Evolutionary conservation across 129 eudicot genomes (phyloP).

Genomic region (Deinandra increscens): DNA sequence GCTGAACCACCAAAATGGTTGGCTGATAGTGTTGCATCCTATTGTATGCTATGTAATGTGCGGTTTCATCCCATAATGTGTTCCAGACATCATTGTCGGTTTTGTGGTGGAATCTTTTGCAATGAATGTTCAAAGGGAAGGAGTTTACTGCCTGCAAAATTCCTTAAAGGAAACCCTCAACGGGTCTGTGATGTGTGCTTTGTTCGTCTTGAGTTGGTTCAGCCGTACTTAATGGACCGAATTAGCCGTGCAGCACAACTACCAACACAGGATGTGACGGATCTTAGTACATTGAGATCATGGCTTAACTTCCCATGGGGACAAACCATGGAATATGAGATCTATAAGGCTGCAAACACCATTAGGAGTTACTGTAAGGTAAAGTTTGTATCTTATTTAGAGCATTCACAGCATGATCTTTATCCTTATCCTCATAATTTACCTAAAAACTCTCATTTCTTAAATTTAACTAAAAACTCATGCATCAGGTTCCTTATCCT

Average conservation of each 20-base stretch:
- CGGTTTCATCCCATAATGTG: slow-evolving; percentile 67
- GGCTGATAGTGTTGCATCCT: slow-evolving; percentile 54
- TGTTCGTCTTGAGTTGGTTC: slow-evolving; percentile 53
- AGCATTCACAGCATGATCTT: too few relatives aligned
- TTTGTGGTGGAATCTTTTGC: slow-evolving; percentile 65
- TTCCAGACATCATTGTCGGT: slow-evolving; percentile 63
- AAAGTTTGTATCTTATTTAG: not conserved
- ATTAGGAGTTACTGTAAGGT: slow-evolving; percentile 57
- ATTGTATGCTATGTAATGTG: slow-evolving; percentile 61
- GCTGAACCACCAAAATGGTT: slow-evolving; percentile 67
- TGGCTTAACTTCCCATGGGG: slow-evolving; percentile 66
- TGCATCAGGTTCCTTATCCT: too few relatives aligned
- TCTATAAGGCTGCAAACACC: slow-evolving; percentile 57
- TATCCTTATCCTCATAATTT: too few relatives aligned
- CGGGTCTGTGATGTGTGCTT: slow-evolving; percentile 67
- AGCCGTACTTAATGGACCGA: slow-evolving; percentile 47
- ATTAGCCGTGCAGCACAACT: slow-evolving; percentile 58
- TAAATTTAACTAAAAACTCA: too few relatives aligned
- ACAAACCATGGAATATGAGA: slow-evolving; percentile 60
- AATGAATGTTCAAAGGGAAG: slow-evolving; percentile 64
- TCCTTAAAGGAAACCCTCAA: slow-evolving; percentile 40
- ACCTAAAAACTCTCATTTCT: too few relatives aligned
- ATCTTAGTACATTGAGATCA: slow-evolving; percentile 52
- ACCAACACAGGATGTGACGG: slow-evolving; percentile 54
- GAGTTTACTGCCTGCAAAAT: slow-evolving; percentile 53